phyloP scores from a whole-genome alignment of 345 rosid species.

The Mercurialis annua region DNA sequence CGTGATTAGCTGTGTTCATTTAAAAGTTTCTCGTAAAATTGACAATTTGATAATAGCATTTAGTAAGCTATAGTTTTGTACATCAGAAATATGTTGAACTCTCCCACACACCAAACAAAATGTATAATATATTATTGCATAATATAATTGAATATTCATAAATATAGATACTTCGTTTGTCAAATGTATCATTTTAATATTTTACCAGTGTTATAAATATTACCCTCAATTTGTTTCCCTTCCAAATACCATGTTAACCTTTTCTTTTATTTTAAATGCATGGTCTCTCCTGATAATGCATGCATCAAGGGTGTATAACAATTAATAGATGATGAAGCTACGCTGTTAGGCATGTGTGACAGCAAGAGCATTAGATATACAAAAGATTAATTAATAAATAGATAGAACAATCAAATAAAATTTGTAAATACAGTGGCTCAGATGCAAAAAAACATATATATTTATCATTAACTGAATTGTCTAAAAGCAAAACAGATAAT shows the following conservation, averaged over 20 bases:
- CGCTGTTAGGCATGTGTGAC: slow-evolving; percentile 1
- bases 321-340: background rate
- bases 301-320: slow-evolving; percentile 5
- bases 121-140: too few species aligned
- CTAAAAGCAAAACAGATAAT: slow-evolving; percentile 11
- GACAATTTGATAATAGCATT: too few species aligned
- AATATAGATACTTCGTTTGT: too few species aligned
- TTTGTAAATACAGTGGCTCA: background rate
- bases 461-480: background rate
- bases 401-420: background rate
- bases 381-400: background rate
- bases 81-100: too few species aligned
- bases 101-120: too few species aligned
- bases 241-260: background rate
- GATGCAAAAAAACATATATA: background rate
- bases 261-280: background rate
- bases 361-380: background rate
- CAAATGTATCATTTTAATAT: too few species aligned
- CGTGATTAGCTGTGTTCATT: too few species aligned
- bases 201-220: too few species aligned
- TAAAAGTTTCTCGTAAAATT: too few species aligned
- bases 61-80: too few species aligned
- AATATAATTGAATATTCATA: too few species aligned
- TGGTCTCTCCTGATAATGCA: slow-evolving; percentile 2
- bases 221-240: too few species aligned